Percentiles rank a stretch among this genome's conserved stretches.
These are phyloP conservation scores for Phialophora verrucosa DNA, from an alignment of 2,329 filamentous ascomycete species.

Conservation along the genomic window DNA sequence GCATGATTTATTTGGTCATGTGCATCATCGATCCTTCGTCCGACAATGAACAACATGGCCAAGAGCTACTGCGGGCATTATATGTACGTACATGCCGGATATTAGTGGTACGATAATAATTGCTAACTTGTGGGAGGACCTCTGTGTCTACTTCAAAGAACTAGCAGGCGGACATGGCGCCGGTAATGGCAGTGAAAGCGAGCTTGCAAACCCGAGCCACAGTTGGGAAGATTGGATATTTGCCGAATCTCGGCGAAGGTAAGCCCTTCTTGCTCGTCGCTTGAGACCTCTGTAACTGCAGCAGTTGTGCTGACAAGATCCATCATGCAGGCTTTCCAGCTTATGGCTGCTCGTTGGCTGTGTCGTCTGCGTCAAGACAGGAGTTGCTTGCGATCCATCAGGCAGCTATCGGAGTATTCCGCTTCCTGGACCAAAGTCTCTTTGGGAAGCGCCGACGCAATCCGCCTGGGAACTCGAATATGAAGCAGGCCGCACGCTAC, in stretches of 20 bases:
- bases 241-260: conserved; percentile 37
- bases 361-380: conserved; percentile 21
- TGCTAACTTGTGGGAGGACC: background rate
- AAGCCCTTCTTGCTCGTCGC: background rate
- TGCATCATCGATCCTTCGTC: conserved; percentile 27
- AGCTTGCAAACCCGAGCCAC: conserved; percentile 19
- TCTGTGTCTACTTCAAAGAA: background rate
- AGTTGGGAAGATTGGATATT: conserved; percentile 40
- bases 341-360: conserved; percentile 28
- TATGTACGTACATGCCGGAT: background rate
- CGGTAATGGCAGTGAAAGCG: conserved; percentile 10
- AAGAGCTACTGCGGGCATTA: conserved; percentile 18
- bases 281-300: background rate
- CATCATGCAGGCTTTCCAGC: conserved; percentile 5
- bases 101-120: background rate
- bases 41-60: conserved; percentile 14
- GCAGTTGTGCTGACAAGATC: background rate
- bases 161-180: conserved; percentile 1
- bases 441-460: conserved; percentile 25
- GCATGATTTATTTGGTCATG: conserved; percentile 37
- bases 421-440: conserved; percentile 21
- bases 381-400: conserved; percentile 6
- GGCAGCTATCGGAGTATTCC: conserved; percentile 10
- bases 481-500: conserved; percentile 15
- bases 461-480: conserved; percentile 21